Conservation (phyloP, 2,329 filamentous ascomycete genomes). For the Cladophialophora yegresii region DNA sequence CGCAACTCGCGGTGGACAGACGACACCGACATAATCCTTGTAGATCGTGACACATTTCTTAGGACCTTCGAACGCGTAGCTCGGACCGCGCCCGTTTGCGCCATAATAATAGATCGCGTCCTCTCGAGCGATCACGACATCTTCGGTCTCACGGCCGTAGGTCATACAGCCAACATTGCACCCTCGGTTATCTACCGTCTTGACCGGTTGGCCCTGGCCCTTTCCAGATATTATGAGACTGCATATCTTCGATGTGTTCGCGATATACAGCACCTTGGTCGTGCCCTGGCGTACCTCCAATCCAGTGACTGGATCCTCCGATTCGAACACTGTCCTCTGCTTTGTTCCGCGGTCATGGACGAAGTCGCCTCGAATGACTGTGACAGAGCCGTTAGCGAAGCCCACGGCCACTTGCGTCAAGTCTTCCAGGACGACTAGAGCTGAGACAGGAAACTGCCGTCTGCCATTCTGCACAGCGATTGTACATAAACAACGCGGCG, state of each 20-base stretch:
- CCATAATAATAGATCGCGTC: conserved; percentile 96
- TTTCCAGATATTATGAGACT: conserved; percentile 84
- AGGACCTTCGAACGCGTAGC: conserved; percentile 85
- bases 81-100: conserved; percentile 78
- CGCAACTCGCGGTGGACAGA: conserved; percentile 71
- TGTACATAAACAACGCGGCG: conserved; percentile 84
- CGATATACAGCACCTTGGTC: conserved; percentile 81
- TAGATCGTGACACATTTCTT: conserved; percentile 81
- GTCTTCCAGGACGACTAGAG: conserved; percentile 83
- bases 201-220: conserved; percentile 84
- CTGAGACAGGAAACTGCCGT: conserved; percentile 91
- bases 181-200: conserved; percentile 83
- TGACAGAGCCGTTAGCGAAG: conserved; percentile 93
- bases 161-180: conserved; percentile 96
- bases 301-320: conserved; percentile 92
- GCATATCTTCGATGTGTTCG: conserved; percentile 83
- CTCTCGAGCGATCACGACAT: conserved; percentile 88
- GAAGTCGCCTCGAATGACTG: conserved; percentile 87
- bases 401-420: conserved; percentile 91
- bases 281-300: conserved; percentile 71
- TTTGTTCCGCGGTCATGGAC: conserved; percentile 93
- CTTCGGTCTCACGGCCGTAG: conserved; percentile 73
- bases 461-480: conserved; percentile 84
- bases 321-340: conserved; percentile 93
- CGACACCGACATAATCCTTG: conserved; percentile 81